Conservation (phyloP, 2,329 filamentous ascomycete genomes). For the Thielaviopsis ethacetica region DNA sequence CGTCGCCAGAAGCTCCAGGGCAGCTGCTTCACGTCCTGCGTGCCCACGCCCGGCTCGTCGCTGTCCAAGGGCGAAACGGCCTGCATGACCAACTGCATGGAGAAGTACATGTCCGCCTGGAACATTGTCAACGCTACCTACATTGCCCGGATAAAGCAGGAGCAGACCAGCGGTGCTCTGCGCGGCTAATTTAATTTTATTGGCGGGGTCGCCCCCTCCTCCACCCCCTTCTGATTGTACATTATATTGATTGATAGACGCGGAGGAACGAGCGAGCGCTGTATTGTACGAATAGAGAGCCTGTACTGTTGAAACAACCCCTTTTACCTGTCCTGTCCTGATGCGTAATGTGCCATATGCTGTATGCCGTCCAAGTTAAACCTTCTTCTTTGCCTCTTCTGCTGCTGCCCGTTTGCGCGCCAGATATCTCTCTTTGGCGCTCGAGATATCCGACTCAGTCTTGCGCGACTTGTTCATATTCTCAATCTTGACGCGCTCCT, state of each 20-base stretch:
- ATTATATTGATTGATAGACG: neutral
- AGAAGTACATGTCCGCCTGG: conserved; percentile 73
- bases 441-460: conserved; percentile 58
- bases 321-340: too few species aligned
- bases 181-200: neutral
- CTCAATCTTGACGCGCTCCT: conserved; percentile 44
- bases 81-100: conserved; percentile 63
- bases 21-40: conserved; percentile 65
- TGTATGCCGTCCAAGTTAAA: conserved; percentile 4
- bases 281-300: neutral
- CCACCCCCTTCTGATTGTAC: neutral
- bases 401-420: conserved; percentile 54
- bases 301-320: neutral
- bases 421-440: conserved; percentile 65
- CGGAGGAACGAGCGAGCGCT: neutral
- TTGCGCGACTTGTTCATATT: conserved; percentile 59
- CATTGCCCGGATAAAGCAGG: conserved; percentile 45
- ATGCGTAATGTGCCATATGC: neutral
- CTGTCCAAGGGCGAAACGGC: conserved; percentile 51
- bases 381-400: conserved; percentile 48
- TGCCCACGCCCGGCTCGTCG: conserved; percentile 51
- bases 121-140: conserved; percentile 57
- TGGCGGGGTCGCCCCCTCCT: neutral
- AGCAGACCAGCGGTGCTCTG: conserved; percentile 24
- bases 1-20: conserved; percentile 55